phyloP scores from a whole-genome alignment of 179 eudicot genomes.

The Gypsophila paniculata region DNA sequence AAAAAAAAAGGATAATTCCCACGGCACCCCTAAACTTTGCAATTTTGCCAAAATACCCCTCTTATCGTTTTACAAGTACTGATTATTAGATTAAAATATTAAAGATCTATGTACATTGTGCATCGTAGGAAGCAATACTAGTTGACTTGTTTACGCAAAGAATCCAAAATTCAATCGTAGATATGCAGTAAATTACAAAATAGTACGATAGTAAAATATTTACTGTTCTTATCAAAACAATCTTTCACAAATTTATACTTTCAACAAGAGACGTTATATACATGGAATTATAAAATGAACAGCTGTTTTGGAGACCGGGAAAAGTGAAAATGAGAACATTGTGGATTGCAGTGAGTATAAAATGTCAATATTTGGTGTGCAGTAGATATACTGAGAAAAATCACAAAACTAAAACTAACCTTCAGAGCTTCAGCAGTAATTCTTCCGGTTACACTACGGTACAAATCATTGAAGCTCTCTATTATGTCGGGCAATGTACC shows the following conservation, averaged over 20 bases:
- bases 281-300: neutral
- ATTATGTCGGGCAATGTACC: slow-evolving; percentile 77
- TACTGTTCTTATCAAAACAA: neutral
- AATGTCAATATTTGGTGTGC: neutral
- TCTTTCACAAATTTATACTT: no score
- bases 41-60: no score
- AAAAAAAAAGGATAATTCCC: no score
- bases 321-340: neutral
- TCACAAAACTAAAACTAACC: slow-evolving; percentile 34
- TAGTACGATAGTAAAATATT: neutral
- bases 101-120: no score
- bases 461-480: slow-evolving; percentile 93
- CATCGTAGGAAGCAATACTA: no score
- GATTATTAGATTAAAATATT: no score
- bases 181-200: neutral
- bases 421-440: slow-evolving; percentile 97
- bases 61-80: no score
- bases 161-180: neutral
- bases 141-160: neutral
- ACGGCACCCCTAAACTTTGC: no score
- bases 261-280: no score
- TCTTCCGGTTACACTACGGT: slow-evolving; percentile 83
- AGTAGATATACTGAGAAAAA: neutral
- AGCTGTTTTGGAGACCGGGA: neutral
- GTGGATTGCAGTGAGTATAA: neutral